Base-by-base conservation (phyloP, 2,329 filamentous ascomycete species). In the Pezicula neosporulosa region DNA sequence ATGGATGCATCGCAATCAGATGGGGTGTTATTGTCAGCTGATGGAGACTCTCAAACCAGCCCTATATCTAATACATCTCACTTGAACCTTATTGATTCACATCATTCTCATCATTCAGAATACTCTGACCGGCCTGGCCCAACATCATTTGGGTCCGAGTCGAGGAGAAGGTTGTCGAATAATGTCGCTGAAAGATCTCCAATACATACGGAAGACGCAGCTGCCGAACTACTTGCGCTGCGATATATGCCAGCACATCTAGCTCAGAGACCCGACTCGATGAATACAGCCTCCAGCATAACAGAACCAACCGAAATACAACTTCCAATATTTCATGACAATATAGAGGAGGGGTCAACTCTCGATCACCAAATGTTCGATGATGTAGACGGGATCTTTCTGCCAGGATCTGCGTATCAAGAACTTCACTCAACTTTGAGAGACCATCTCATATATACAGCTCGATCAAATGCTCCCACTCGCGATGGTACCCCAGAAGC, bases 341-440 rank as follows among this genome's bases (percentile, higher is more conserved):
- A 27, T 30, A 28, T 48, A 13, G 30, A 41, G 7, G 30, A 48
- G 15, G n/a, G 35, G 13, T 9, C 44, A n/a, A 16, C 27, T 12
- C 48, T 49, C 35, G 36, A 56, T n/a, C 48, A 51, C 6, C 41
- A 41, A 12, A 47, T 56, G 3, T 56, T 55, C 43, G 54, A 51
- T 37, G 44, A 48, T 18, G 28, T 30, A 10, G 65, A 65, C 45
- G 73, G 74, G 46, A 69, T 77, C 18, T 77, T 77, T 51, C 56
- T 75, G 3, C 74, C 74, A 1, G 74, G 74, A 1, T 75, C 74
- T 1, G 68, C 70, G 1, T 77, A 76, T 36, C 71, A 74, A 48
- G 72, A 75, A 39, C 61, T 76, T 1, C 73, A 77, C 49, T 72
- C 72, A 2, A 72, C 72, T 1, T 58, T 77, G 2, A 67, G 74